Evolutionary conservation across 352 stramenopile genomes (phyloP).

Genomic region (Halophytophthora batemanensis): DNA sequence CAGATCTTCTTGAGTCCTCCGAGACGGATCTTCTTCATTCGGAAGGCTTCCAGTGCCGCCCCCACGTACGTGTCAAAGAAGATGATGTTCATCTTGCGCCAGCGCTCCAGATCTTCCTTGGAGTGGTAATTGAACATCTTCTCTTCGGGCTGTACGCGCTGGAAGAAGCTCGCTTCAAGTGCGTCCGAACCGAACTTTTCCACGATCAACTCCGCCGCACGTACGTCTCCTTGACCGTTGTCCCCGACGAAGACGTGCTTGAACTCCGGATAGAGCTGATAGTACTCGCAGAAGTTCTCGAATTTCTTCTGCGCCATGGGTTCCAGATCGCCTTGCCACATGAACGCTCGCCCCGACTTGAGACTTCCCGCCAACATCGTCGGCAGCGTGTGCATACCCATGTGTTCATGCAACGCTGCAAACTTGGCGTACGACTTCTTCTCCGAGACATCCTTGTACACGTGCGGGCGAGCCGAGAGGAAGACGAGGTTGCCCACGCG

Average conservation of each 20-base stretch:
- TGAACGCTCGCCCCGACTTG: conserved; percentile 91
- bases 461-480: conserved; percentile 95
- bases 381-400: conserved; percentile 94
- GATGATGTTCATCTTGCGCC: conserved; percentile 85
- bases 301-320: conserved; percentile 98
- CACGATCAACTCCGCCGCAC: conserved; percentile 88
- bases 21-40: conserved; percentile 70
- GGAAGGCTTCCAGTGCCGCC: conserved; percentile 72
- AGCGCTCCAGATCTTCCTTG: conserved; percentile 69
- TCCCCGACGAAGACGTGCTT: conserved; percentile 98
- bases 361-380: conserved; percentile 95
- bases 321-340: conserved; percentile 95
- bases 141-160: conserved; percentile 84
- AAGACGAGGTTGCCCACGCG: conserved; percentile 97
- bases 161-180: conserved; percentile 87
- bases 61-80: conserved; percentile 92
- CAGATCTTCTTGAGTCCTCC: conserved; percentile 68
- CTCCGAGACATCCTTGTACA: conserved; percentile 99
- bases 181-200: conserved; percentile 65
- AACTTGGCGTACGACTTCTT: conserved; percentile 98
- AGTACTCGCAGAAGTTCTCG: conserved; percentile 92
- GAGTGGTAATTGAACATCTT: conserved; percentile 82
- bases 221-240: conserved; percentile 94
- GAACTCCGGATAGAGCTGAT: conserved; percentile 98
- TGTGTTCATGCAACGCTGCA: conserved; percentile 88